Evolutionary conservation across 305 asterid genomes (phyloP).

Genomic region (Coffea humblotiana): DNA sequence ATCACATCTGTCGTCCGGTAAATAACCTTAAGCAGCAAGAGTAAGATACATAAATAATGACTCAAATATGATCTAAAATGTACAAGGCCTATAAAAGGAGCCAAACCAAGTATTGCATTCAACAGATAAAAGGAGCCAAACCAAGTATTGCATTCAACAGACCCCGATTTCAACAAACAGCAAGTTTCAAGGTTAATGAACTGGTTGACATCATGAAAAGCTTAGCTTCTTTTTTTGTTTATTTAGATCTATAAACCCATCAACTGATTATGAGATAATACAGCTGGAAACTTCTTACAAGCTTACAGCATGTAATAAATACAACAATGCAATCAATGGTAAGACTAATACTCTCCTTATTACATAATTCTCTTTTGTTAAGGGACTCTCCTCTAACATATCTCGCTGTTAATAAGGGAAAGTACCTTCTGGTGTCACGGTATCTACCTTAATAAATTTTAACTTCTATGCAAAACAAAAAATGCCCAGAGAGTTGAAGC

Average conservation of each 20-base stretch:
- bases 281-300: not conserved
- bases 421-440: not conserved
- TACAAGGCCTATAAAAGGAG: conserved; percentile 5
- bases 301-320: not conserved
- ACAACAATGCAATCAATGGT: not conserved
- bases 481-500: not conserved
- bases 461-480: not conserved
- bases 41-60: conserved; percentile 24
- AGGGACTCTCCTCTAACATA: not conserved
- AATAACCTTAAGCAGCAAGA: conserved; percentile 52
- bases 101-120: not conserved
- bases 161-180: not conserved
- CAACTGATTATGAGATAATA: not conserved
- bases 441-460: not conserved
- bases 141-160: not conserved
- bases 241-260: not conserved
- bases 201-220: conserved; percentile 4
- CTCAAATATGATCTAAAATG: not conserved
- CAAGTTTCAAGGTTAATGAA: not conserved
- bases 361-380: not conserved
- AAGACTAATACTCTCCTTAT: not conserved
- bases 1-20: conserved; percentile 69
- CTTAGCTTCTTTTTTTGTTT: not conserved
- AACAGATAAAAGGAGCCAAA: not conserved
- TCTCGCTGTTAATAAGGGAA: not conserved